Base-by-base conservation (phyloP, 1,284 basidiomycete species). In the Tilletiopsis washingtonensis region DNA sequence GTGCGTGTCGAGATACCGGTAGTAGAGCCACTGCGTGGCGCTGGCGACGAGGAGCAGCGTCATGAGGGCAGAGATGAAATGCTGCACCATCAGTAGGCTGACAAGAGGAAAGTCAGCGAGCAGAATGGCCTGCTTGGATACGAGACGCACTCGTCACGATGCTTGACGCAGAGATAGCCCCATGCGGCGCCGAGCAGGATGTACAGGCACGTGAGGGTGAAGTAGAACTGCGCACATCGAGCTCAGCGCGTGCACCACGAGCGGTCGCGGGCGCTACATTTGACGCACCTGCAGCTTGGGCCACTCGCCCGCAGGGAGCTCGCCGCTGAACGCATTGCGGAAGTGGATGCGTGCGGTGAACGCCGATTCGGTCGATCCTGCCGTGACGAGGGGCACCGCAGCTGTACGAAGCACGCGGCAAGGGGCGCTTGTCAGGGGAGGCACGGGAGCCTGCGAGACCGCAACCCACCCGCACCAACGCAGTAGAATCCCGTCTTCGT, bases 401-500 rank as follows among this genome's bases (percentile, higher is more conserved):
- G 86, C 88, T 89, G 61, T 12, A 12, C 48, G 32, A 25, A 45
- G 44, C n/a, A 23, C 3, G 42, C 19, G 12, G 21, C 17, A 21
- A 29, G 43, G 24, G 11, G n/a, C n/a, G n/a, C n/a, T n/a, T n/a
- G n/a, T n/a, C n/a, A n/a, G n/a, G n/a, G n/a, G n/a, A n/a, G n/a
- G n/a, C n/a, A 40, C 17, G 51, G 48, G 27, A 29, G 34, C 23
- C 29, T 23, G 5, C n/a, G 14, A 47, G 11, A 19, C 21, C 29
- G 5, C 24, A 23, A 51, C 57, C 62, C 57, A 61, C 65, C 60
- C 82, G 76, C 74, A 82, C 88, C 90, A 62, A 93, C 84, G 73
- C 91, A 97, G 74, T 94, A 97, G 74, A 94, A 97, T 2, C 91
- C 93, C 2, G 86, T 89, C 73, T 85, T 84, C 20, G 78, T 78